Percentiles rank a stretch among this genome's conserved stretches.
These are phyloP conservation scores for Malus fusca DNA, from an alignment of 306 rosid species.

Conservation along the genomic window DNA sequence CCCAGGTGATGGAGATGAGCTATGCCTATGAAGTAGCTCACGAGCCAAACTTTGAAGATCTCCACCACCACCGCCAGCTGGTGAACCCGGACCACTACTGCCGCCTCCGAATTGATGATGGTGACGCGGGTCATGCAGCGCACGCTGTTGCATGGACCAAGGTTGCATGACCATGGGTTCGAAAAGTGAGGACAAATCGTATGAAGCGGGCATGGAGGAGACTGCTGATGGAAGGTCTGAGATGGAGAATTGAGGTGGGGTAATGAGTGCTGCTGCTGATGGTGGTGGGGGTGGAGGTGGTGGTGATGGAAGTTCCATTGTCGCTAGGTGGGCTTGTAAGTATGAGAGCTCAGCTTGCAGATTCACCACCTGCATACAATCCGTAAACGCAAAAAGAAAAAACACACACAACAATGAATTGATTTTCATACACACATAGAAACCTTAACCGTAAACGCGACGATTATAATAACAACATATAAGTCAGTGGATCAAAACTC, in stretches of 20 bases:
- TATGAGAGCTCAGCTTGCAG: slow-evolving; percentile 86
- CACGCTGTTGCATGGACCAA: slow-evolving; percentile 57
- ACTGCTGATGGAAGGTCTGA: slow-evolving; percentile 46
- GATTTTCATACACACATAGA: not conserved
- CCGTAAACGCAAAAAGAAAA: not conserved
- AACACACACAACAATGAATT: not conserved
- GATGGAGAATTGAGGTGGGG: slow-evolving; percentile 33
- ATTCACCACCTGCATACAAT: slow-evolving; percentile 48
- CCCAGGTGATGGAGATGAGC: slow-evolving; percentile 28
- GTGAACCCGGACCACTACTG: slow-evolving; percentile 20
- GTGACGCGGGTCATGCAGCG: slow-evolving; percentile 29
- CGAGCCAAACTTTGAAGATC: slow-evolving; percentile 77
- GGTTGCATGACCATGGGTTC: slow-evolving; percentile 71
- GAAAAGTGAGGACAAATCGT: slow-evolving; percentile 73
- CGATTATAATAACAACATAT: too few species aligned
- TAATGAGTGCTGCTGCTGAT: slow-evolving; percentile 20
- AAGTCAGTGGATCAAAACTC: too few species aligned
- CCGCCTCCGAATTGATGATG: slow-evolving; percentile 29
- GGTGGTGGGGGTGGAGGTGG: slow-evolving; percentile 38
- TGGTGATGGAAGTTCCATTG: slow-evolving; percentile 65
- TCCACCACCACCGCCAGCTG: slow-evolving; percentile 23
- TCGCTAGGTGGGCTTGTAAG: slow-evolving; percentile 71
- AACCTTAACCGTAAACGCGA: too few species aligned
- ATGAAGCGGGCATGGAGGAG: slow-evolving; percentile 34
- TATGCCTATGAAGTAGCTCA: slow-evolving; percentile 51